Conservation (phyloP, 495 filamentous ascomycete genomes). For the Evernia prunastri region DNA sequence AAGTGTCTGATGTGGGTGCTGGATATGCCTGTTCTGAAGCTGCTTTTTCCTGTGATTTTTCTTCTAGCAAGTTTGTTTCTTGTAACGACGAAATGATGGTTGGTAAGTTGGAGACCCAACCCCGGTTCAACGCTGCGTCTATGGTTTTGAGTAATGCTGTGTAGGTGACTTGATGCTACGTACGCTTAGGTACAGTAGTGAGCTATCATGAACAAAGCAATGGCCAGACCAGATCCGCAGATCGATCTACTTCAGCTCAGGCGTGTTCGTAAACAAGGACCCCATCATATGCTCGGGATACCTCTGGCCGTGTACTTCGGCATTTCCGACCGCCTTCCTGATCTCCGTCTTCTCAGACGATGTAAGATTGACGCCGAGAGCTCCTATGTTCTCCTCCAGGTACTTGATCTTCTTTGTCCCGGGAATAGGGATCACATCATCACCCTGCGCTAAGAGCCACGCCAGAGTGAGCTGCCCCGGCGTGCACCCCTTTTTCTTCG, state of each 20-base stretch:
- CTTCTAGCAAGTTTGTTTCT: background rate
- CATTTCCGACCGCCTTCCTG: slow-evolving; percentile 37
- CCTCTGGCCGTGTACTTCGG: slow-evolving; percentile 37
- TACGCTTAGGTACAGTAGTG: background rate
- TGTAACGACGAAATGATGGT: background rate
- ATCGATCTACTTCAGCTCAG: slow-evolving; percentile 13
- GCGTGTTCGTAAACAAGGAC: slow-evolving; percentile 20
- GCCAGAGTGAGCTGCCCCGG: slow-evolving; percentile 43
- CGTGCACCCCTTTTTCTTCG: slow-evolving; percentile 42
- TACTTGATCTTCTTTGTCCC: slow-evolving; percentile 51
- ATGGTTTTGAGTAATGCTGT: too few species aligned
- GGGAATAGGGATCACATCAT: slow-evolving; percentile 52
- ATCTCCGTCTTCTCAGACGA: slow-evolving; percentile 46
- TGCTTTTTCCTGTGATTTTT: too few species aligned
- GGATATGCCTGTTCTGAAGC: too few species aligned
- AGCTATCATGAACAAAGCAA: background rate
- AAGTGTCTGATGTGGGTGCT: too few species aligned
- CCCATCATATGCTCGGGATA: slow-evolving; percentile 28
- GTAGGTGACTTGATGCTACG: background rate
- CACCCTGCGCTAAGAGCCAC: slow-evolving; percentile 48
- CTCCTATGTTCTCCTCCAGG: slow-evolving; percentile 51
- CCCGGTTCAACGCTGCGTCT: too few species aligned
- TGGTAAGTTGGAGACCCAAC: background rate
- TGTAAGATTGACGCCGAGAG: slow-evolving; percentile 41
- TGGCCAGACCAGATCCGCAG: background rate